These are phyloP conservation scores for Massospora cicadina DNA, from an alignment of 371 early-diverging fungal species.

Conservation along the genomic window DNA sequence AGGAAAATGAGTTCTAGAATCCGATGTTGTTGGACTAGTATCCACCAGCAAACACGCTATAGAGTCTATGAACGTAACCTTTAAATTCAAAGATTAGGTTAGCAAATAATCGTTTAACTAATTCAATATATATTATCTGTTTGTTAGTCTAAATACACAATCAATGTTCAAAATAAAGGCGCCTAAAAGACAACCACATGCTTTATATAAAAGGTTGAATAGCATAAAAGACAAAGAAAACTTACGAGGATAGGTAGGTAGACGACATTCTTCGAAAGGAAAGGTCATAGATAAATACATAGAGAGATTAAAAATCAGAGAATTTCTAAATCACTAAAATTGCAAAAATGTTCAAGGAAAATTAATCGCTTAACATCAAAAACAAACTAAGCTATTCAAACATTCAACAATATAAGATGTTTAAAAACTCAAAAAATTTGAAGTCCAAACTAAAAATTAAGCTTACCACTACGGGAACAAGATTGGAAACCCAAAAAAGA, in stretches of 20 bases:
- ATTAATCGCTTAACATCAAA: too few relatives aligned
- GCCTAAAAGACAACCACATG: too few relatives aligned
- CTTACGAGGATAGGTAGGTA: slow-evolving; percentile 19
- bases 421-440: background rate
- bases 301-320: background rate
- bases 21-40: slow-evolving; percentile 14
- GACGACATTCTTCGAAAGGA: background rate
- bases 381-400: too few relatives aligned
- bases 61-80: slow-evolving; percentile 21
- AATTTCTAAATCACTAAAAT: too few relatives aligned
- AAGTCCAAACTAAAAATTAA: slow-evolving; percentile 12
- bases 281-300: background rate
- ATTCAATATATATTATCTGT: too few relatives aligned
- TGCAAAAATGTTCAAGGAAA: too few relatives aligned
- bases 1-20: slow-evolving; percentile 14
- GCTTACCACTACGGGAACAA: slow-evolving; percentile 21
- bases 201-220: too few relatives aligned
- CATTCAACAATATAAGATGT: background rate
- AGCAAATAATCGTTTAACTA: too few relatives aligned
- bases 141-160: too few relatives aligned
- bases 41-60: slow-evolving; percentile 17
- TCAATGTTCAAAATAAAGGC: too few relatives aligned
- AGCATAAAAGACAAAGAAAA: background rate
- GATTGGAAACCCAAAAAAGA: slow-evolving; percentile 22
- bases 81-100: background rate